Percentiles rank a stretch among this genome's conserved stretches.
phyloP scores from a whole-genome alignment of 1,284 basidiomycete species.

The Ganoderma lucidum region DNA sequence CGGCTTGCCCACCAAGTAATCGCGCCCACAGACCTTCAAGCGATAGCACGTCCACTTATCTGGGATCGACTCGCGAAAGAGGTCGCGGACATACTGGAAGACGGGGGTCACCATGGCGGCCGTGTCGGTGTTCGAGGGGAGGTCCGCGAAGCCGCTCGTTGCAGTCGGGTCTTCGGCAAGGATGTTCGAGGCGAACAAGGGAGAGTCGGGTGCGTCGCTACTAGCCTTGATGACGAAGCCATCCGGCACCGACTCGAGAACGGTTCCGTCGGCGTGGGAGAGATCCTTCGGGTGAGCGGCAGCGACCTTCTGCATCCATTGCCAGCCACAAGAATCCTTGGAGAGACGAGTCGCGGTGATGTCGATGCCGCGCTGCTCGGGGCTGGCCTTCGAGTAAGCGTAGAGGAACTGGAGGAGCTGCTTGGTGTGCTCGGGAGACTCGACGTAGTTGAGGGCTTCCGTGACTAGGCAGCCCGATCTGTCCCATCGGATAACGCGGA shows the following conservation, averaged over 20 bases:
- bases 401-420: constrained; percentile 11
- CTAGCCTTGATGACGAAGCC: background rate
- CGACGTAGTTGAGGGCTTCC: constrained; percentile 13
- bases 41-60: constrained; percentile 10
- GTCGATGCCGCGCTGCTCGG: constrained; percentile 14
- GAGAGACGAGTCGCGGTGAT: constrained; percentile 11
- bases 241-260: background rate
- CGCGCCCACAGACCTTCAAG: constrained; percentile 5
- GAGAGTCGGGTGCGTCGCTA: background rate
- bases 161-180: background rate
- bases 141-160: background rate
- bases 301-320: constrained; percentile 17
- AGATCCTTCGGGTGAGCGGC: background rate
- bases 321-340: constrained; percentile 11
- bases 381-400: constrained; percentile 8
- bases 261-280: background rate
- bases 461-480: too few species aligned
- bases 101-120: background rate
- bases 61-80: constrained; percentile 15
- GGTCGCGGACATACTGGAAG: constrained; percentile 18
- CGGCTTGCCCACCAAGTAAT: background rate
- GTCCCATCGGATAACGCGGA: too few species aligned
- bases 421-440: constrained; percentile 1
- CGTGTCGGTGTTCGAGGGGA: background rate
- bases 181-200: background rate